Conservation (phyloP, 73 alveolate genomes). For the Blepharisma japonicum region DNA sequence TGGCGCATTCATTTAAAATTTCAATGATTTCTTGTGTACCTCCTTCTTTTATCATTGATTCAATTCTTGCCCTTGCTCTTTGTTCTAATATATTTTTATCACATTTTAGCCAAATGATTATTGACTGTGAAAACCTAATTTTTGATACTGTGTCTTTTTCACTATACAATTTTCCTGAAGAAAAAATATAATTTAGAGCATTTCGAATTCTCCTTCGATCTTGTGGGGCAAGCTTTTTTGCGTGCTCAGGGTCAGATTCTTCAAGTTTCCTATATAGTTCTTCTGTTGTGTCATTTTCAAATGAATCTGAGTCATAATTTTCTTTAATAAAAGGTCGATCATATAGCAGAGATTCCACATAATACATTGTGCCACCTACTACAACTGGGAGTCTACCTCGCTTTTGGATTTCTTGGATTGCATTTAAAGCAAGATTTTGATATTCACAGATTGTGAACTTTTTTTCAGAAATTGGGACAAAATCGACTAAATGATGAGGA, state of each 20-base stretch:
- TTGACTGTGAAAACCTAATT: conserved; percentile 47
- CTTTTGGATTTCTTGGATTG: conserved; percentile 37
- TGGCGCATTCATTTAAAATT: conserved; percentile 32
- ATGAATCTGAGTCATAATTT: conserved; percentile 21
- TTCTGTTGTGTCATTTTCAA: conserved; percentile 32
- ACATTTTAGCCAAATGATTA: conserved; percentile 66
- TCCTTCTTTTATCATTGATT: conserved; percentile 65
- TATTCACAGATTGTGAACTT: conserved; percentile 58
- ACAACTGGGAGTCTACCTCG: conserved; percentile 45
- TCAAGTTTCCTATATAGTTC: conserved; percentile 35
- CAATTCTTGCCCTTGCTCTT: conserved; percentile 55
- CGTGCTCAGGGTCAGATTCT: conserved; percentile 51
- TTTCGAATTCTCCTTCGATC: conserved; percentile 68
- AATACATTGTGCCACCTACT: conserved; percentile 84
- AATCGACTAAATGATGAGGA: conserved; percentile 60
- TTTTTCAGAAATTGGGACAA: conserved; percentile 39
- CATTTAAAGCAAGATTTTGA: conserved; percentile 35
- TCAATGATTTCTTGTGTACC: conserved; percentile 57
- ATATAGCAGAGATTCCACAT: conserved; percentile 65
- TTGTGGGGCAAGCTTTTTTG: conserved; percentile 50
- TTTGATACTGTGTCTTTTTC: conserved; percentile 36
- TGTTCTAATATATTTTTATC: conserved; percentile 42
- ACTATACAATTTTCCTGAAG: conserved; percentile 42
- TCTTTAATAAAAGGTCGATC: conserved; percentile 33
- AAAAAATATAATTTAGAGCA: conserved; percentile 39